Evolutionary conservation across 2,329 filamentous ascomycete genomes (phyloP).

Genomic region (Pyrenophora tritici-repentis): DNA sequence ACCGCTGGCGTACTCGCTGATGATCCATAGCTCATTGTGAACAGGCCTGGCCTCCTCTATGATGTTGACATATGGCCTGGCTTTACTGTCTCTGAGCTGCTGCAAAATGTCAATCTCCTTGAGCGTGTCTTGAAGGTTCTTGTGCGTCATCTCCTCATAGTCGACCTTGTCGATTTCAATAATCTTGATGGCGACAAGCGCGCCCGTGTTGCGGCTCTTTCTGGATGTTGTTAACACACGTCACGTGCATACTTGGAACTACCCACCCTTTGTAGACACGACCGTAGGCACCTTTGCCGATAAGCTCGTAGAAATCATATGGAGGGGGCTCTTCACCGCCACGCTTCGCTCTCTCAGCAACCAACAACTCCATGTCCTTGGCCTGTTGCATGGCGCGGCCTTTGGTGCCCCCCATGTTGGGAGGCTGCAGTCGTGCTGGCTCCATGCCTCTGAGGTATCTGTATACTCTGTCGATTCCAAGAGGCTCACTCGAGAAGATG

Average conservation of each 20-base stretch:
- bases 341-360: constrained; percentile 66
- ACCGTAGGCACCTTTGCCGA: constrained; percentile 76
- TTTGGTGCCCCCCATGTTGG: constrained; percentile 51
- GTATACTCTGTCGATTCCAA: constrained; percentile 7
- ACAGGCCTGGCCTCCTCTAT: constrained; percentile 80
- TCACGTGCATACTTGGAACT: constrained; percentile 1
- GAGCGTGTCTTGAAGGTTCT: constrained; percentile 58
- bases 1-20: constrained; percentile 84
- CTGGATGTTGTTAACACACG: constrained; percentile 32
- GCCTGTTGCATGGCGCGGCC: constrained; percentile 71
- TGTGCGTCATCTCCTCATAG: constrained; percentile 49
- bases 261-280: constrained; percentile 70
- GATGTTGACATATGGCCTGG: constrained; percentile 81
- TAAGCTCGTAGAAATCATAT: constrained; percentile 72
- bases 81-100: constrained; percentile 72
- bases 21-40: constrained; percentile 82
- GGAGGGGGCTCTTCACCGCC: constrained; percentile 65
- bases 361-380: constrained; percentile 68
- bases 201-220: constrained; percentile 47
- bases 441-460: constrained; percentile 33
- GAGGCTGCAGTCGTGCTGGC: constrained; percentile 34
- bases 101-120: constrained; percentile 71
- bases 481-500: neutral
- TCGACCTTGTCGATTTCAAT: constrained; percentile 83
- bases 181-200: constrained; percentile 77